phyloP scores from a whole-genome alignment of 1,284 basidiomycete genomes.

The Xanthoconium separans region DNA sequence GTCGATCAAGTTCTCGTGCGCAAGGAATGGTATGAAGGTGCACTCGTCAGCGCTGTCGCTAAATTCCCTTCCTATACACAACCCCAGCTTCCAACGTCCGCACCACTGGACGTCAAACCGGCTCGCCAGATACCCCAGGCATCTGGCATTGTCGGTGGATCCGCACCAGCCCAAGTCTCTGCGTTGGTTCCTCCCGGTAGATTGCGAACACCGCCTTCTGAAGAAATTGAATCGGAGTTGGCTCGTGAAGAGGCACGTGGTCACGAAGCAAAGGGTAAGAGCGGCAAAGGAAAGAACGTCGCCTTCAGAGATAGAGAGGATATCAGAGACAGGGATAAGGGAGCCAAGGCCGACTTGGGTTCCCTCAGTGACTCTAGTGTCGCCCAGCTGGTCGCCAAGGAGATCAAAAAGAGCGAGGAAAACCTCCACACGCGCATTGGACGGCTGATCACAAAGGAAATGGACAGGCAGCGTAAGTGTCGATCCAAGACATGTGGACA shows the following conservation, averaged over 20 bases:
- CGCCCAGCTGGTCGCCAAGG: constrained; percentile 58
- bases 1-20: constrained; percentile 82
- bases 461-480: constrained; percentile 78
- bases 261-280: constrained; percentile 53
- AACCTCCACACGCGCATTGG: constrained; percentile 71
- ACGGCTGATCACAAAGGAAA: constrained; percentile 74
- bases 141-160: constrained; percentile 20
- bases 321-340: constrained; percentile 44
- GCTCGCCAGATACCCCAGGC: constrained; percentile 39
- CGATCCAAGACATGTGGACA: constrained; percentile 1
- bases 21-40: constrained; percentile 76
- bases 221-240: constrained; percentile 67
- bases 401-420: constrained; percentile 80
- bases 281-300: constrained; percentile 52
- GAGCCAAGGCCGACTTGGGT: constrained; percentile 41
- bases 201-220: constrained; percentile 65
- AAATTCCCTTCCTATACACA: constrained; percentile 61
- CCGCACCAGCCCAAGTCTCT: constrained; percentile 4
- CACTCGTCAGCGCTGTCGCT: constrained; percentile 50
- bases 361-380: constrained; percentile 51
- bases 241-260: constrained; percentile 56
- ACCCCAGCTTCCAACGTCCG: constrained; percentile 30
- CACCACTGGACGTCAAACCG: constrained; percentile 36
- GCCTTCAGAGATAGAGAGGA: constrained; percentile 62
- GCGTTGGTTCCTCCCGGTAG: constrained; percentile 39